Evolutionary conservation across 148 eudicot species (phyloP).

Genomic region (Diospyros lotus): DNA sequence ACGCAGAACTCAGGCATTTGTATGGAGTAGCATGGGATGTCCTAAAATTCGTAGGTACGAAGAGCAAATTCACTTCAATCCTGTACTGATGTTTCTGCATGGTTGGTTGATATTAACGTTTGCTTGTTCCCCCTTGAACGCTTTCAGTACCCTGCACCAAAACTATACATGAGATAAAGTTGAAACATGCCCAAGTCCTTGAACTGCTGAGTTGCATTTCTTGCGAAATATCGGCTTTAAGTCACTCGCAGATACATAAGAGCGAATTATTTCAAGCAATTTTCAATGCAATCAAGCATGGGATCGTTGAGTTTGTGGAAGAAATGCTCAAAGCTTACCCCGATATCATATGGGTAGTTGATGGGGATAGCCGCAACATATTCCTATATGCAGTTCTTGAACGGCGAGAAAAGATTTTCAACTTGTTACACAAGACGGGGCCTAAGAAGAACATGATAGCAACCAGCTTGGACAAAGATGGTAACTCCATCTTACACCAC

Average conservation of each 20-base stretch:
- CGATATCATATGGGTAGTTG: conserved; percentile 12
- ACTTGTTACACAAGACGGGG: conserved; percentile 9
- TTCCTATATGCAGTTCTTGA: conserved; percentile 11
- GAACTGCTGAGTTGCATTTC: not conserved
- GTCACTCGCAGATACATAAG: not conserved
- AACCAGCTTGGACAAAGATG: conserved; percentile 1
- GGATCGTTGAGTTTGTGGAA: not conserved
- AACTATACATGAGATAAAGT: not conserved
- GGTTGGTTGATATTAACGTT: too few species aligned
- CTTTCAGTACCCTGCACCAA: not conserved
- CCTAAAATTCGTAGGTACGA: too few species aligned
- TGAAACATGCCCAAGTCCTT: not conserved
- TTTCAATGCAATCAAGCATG: conserved; percentile 14
- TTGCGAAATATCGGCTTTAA: not conserved
- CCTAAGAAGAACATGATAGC: conserved; percentile 12
- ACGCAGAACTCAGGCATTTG: too few species aligned
- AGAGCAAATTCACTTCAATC: too few species aligned
- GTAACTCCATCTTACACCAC: conserved; percentile 14
- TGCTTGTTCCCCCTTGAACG: too few species aligned
- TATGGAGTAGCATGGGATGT: too few species aligned
- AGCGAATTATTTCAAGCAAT: not conserved
- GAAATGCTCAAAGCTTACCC: conserved; percentile 3
- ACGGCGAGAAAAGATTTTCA: conserved; percentile 12
- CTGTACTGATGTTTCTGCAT: too few species aligned
- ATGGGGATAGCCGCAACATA: conserved; percentile 5